Evolutionary conservation across 768 basidiomycete species (phyloP), one percentile per base, ranked within the genome.

Genomic region (Russula compacta): DNA sequence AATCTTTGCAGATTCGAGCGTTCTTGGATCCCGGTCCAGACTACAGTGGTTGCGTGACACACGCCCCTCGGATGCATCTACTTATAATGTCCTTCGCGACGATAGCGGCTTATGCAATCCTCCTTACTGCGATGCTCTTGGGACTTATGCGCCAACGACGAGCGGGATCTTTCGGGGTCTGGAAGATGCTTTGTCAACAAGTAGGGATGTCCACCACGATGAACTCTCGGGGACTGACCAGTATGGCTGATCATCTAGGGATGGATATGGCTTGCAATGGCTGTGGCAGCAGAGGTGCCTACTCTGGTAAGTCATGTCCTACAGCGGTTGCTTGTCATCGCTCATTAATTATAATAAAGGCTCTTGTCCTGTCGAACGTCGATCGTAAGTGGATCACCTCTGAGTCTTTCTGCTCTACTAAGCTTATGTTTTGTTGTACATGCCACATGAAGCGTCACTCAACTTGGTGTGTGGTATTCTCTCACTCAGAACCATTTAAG

Each of bases 231-330:
- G 15, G 21, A 21, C 40, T 50, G 15, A 56, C n/a, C 4, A 35
- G n/a, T 14, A 4, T 21, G 5, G 10, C 21, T 32, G 10, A 36
- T 4, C 21, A 9, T 43, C 39, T 60, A 60, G 60, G 60, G 60
- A 32, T 60, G 60, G 53, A 43, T 38, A 38, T 60, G 60, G 60
- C 50, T 60, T 44, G 60, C 53, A 6, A 32, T 60, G 47, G 60
- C 60, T 0, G 53, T 60, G 12, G 60, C 8, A 1, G 60, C 54
- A 14, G 60, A 60, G 60, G 47, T 50, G 48, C 60, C 60, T 38
- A 43, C 54, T 38, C 54, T 60, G n/a, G 60, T 55, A 8, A 15
- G 60, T 56, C 21, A 11, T 0, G 4, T 40, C n/a, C n/a, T 12
- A 21, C 5, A 19, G 40, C 24, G 6, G 15, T n/a, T 11, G 6